phyloP scores from a whole-genome alignment of 116 monocot genomes.

The Posidonia oceanica region DNA sequence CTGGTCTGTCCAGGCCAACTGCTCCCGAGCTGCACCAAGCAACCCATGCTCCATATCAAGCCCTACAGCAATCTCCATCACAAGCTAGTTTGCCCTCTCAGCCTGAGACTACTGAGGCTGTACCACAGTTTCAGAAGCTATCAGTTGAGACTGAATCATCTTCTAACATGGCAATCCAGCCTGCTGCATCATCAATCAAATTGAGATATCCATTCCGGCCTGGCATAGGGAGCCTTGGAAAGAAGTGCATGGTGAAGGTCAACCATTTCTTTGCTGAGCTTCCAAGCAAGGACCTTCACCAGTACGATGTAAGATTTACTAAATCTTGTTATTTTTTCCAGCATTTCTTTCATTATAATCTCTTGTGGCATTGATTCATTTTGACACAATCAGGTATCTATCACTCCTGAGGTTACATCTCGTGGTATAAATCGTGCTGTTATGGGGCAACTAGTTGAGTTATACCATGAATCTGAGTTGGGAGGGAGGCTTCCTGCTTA shows the following conservation, averaged over 20 bases:
- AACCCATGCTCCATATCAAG: conserved; percentile 14
- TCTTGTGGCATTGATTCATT: too few species aligned
- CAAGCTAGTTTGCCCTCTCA: conserved; percentile 23
- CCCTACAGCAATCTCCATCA: conserved; percentile 8
- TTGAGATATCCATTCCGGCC: conserved; percentile 71
- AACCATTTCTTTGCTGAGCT: conserved; percentile 26
- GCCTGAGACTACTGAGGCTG: too few species aligned
- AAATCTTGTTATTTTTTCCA: too few species aligned
- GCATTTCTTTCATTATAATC: too few species aligned
- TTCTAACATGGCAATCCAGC: conserved; percentile 23
- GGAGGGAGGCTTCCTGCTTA: conserved; percentile 29
- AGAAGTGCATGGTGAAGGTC: conserved; percentile 15
- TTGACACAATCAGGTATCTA: conserved; percentile 19
- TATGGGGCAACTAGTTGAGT: conserved; percentile 16
- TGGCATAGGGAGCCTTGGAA: conserved; percentile 53
- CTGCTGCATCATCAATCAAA: conserved; percentile 42
- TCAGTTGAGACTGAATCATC: conserved; percentile 25
- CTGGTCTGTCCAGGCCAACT: conserved; percentile 39
- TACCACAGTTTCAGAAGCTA: conserved; percentile 14
- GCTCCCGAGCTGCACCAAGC: conserved; percentile 98
- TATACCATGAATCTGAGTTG: conserved; percentile 15
- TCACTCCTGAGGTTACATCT: conserved; percentile 26
- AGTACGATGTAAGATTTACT: conserved; percentile 16
- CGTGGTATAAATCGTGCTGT: conserved; percentile 28
- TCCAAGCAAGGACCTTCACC: conserved; percentile 24